Evolutionary conservation across 106 monocot genomes (phyloP).

Genomic region (Triglochin maritima): DNA sequence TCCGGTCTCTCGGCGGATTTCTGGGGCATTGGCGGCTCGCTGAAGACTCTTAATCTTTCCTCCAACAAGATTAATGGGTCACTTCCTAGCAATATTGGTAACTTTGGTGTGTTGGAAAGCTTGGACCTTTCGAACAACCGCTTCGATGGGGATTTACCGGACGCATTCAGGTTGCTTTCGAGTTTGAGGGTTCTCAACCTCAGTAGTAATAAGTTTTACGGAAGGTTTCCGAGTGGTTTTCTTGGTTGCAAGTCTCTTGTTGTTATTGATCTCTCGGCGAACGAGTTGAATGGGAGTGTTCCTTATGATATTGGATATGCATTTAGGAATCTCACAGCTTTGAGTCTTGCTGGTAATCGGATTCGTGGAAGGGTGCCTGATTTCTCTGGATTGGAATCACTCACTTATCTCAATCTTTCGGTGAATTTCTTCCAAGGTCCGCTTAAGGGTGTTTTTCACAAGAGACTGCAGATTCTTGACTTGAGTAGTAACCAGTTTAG

Average conservation of each 20-base stretch:
- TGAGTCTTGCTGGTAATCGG: conserved; percentile 41
- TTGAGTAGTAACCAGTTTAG: conserved; percentile 68
- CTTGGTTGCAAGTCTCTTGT: conserved; percentile 32
- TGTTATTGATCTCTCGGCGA: conserved; percentile 38
- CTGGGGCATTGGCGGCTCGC: conserved; percentile 58
- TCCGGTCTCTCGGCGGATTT: conserved; percentile 43
- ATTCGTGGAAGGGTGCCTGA: conserved; percentile 37
- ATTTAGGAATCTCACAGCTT: conserved; percentile 19
- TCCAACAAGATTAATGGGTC: conserved; percentile 42
- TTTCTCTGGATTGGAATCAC: conserved; percentile 32
- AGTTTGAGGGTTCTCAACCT: conserved; percentile 31
- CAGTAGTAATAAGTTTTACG: conserved; percentile 40
- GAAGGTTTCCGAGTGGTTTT: conserved; percentile 35
- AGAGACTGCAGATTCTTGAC: conserved; percentile 37
- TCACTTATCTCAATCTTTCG: conserved; percentile 60
- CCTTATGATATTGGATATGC: conserved; percentile 17
- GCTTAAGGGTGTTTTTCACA: conserved; percentile 17
- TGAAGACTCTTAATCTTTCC: conserved; percentile 56
- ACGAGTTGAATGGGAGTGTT: conserved; percentile 30
- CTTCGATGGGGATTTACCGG: conserved; percentile 50
- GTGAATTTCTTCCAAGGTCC: conserved; percentile 46
- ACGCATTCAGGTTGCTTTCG: conserved; percentile 27
- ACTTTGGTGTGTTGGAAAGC: conserved; percentile 49
- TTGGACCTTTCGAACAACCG: conserved; percentile 56
- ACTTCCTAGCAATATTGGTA: conserved; percentile 61